Percentiles rank a stretch among this genome's conserved stretches.
phyloP scores from a whole-genome alignment of 2,329 filamentous ascomycete genomes.

The Claviceps maximensis region DNA sequence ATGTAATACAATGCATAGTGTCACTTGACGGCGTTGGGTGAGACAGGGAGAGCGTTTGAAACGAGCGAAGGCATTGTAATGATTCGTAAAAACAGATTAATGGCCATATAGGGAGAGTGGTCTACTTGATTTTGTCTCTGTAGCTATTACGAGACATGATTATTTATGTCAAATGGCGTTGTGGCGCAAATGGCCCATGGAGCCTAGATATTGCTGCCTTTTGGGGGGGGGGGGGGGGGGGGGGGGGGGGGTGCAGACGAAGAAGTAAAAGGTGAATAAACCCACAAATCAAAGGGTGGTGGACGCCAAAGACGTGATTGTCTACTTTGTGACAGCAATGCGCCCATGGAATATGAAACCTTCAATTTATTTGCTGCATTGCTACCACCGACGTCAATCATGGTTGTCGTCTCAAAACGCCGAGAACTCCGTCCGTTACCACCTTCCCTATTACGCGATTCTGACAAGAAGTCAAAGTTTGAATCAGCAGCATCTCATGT shows the following conservation, averaged over 20 bases:
- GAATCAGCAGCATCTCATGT: neutral
- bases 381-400: neutral
- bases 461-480: neutral
- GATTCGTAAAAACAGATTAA: neutral
- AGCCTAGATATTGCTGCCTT: neutral
- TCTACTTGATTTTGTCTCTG: neutral
- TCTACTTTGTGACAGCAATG: neutral
- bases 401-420: neutral
- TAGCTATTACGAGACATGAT: slow-evolving; percentile 2
- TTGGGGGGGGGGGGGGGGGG: neutral
- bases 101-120: neutral
- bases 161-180: neutral
- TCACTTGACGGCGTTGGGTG: slow-evolving; percentile 14
- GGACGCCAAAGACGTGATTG: neutral
- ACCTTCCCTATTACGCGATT: neutral
- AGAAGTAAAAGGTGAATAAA: neutral
- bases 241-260: neutral
- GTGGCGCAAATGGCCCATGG: neutral
- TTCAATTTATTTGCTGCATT: neutral
- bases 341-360: neutral
- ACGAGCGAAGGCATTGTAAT: slow-evolving; percentile 9
- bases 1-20: neutral
- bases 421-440: neutral
- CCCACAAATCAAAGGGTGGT: neutral
- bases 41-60: slow-evolving; percentile 2